These are phyloP conservation scores for Aotearoamyces nothofagi DNA, from an alignment of 2,329 filamentous ascomycete species.

Conservation along the genomic window DNA sequence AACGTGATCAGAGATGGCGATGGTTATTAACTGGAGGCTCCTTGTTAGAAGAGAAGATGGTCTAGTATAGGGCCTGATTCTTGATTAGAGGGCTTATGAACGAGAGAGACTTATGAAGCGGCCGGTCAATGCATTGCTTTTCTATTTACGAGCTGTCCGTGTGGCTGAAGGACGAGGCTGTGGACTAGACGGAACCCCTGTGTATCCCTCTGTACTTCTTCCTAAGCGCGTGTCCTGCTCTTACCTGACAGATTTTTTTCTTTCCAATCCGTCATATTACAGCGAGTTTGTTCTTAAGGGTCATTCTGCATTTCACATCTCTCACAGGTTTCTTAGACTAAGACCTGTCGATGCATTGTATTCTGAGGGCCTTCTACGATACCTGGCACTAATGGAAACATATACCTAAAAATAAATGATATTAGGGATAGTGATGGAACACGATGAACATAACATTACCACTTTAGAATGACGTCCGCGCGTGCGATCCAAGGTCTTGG, in stretches of 20 bases:
- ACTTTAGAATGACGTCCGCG: too few species aligned
- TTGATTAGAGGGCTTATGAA: background rate
- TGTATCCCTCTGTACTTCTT: too few species aligned
- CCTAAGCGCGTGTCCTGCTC: background rate
- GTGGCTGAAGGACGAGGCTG: too few species aligned
- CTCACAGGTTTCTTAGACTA: too few species aligned
- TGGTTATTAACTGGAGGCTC: background rate
- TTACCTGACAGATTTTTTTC: background rate
- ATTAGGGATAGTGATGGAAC: too few species aligned
- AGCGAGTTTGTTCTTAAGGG: background rate
- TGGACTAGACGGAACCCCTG: too few species aligned
- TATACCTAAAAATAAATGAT: too few species aligned
- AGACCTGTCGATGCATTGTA: slow-evolving; percentile 2
- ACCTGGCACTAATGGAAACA: slow-evolving; percentile 3
- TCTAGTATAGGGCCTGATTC: background rate
- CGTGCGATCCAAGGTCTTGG: too few species aligned
- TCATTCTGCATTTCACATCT: background rate
- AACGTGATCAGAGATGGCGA: background rate
- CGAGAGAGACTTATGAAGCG: too few species aligned
- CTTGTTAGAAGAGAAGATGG: background rate
- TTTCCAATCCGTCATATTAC: background rate
- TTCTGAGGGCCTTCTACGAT: slow-evolving; percentile 1
- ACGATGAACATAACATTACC: too few species aligned
- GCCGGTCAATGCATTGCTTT: too few species aligned
- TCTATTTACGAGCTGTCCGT: too few species aligned